Percentiles rank a stretch among this genome's conserved stretches.
phyloP scores from a whole-genome alignment of 2,329 filamentous ascomycete genomes.

The Ophiostoma australiae region DNA sequence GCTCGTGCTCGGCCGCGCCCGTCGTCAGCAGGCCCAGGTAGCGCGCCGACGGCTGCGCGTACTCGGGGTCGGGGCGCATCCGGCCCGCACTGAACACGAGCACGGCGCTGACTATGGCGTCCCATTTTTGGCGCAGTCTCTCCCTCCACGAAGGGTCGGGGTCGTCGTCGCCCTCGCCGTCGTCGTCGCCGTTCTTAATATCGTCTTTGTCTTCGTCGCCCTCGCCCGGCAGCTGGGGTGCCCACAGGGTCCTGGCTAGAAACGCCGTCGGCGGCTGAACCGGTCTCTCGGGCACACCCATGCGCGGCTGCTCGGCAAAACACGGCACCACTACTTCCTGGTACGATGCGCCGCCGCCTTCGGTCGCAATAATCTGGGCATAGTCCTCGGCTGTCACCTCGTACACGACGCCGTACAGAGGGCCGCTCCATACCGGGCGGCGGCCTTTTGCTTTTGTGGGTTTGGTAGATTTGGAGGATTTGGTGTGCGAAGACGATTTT shows the following conservation, averaged over 20 bases:
- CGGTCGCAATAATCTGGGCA: conserved; percentile 78
- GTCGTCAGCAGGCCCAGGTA: conserved; percentile 76
- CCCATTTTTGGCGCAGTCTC: conserved; percentile 33
- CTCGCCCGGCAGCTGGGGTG: conserved; percentile 48
- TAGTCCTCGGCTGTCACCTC: conserved; percentile 84
- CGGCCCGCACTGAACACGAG: conserved; percentile 42
- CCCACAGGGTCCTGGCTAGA: conserved; percentile 79
- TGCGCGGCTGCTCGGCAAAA: conserved; percentile 55
- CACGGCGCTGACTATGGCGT: conserved; percentile 29
- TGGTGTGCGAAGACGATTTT: too few species aligned
- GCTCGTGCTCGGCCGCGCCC: conserved; percentile 72
- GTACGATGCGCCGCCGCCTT: conserved; percentile 83
- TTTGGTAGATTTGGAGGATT: too few species aligned
- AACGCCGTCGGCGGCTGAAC: conserved; percentile 61
- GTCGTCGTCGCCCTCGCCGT: conserved; percentile 21
- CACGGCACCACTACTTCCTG: conserved; percentile 77
- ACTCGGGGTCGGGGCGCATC: conserved; percentile 59
- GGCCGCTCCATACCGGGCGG: conserved; percentile 64
- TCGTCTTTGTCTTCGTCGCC: conserved; percentile 25
- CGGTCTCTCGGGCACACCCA: conserved; percentile 60
- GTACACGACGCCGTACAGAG: conserved; percentile 89
- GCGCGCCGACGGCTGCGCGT: conserved; percentile 76
- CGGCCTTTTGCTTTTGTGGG: conserved; percentile 40
- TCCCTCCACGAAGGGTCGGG: background rate
- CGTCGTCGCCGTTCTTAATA: conserved; percentile 26